These are phyloP conservation scores for Plasmodium vivax DNA, from an alignment of 169 alveolate species.

Conservation along the genomic window DNA sequence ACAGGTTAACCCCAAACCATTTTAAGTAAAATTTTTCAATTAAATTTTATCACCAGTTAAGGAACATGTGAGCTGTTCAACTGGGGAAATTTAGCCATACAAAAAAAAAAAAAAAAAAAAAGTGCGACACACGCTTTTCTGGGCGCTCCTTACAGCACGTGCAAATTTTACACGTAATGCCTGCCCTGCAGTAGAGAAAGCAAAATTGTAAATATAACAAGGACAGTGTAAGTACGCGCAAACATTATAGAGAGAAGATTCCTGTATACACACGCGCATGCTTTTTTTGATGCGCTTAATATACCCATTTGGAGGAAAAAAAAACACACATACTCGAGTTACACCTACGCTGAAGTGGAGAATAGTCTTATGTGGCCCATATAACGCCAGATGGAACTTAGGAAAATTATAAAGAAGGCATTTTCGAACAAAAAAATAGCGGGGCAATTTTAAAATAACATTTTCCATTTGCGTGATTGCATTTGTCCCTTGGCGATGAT, in stretches of 20 bases:
- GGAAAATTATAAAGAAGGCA: background rate
- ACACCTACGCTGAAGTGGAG: background rate
- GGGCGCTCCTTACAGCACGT: background rate
- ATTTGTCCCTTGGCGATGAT: background rate
- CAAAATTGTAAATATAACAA: background rate
- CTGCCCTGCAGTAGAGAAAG: background rate
- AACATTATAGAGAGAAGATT: background rate
- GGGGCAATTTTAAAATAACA: constrained; percentile 7
- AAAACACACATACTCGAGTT: background rate
- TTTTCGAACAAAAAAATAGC: background rate
- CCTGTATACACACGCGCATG: background rate
- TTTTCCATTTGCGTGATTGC: background rate
- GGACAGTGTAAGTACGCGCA: background rate
- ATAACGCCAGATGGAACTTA: constrained; percentile 7
- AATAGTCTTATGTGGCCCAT: background rate
- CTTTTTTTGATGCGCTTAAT: background rate
- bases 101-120: no score
- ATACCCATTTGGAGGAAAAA: background rate
- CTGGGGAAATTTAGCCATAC: background rate
- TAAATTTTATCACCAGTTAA: background rate
- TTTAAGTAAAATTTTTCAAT: background rate
- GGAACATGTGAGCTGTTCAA: background rate
- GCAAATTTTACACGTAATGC: background rate
- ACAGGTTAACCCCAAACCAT: background rate
- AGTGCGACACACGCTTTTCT: background rate